These are phyloP conservation scores for Blattamonas nauphoetae DNA, from an alignment of 78 protist genomes.

Conservation along the genomic window DNA sequence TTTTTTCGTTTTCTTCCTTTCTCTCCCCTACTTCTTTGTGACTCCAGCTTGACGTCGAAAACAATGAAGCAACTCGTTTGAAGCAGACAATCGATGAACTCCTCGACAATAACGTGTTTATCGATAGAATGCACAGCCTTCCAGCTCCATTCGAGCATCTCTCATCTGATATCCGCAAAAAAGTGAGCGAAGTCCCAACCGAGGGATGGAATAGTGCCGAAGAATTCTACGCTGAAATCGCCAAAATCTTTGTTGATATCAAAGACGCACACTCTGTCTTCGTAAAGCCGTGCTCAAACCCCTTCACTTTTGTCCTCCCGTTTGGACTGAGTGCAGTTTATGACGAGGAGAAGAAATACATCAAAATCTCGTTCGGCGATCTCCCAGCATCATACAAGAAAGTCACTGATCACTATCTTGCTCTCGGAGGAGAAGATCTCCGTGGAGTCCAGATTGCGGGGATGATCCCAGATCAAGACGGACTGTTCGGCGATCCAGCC, in stretches of 20 bases:
- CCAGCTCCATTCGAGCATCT: background rate
- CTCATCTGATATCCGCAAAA: background rate
- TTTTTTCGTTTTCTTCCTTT: too few species aligned
- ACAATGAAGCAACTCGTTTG: too few species aligned
- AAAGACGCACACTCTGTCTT: background rate
- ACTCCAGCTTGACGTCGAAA: too few species aligned
- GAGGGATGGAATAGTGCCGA: background rate
- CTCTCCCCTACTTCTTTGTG: too few species aligned
- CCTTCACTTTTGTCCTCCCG: background rate
- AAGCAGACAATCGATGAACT: too few species aligned
- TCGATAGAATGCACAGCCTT: background rate
- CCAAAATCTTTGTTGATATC: background rate
- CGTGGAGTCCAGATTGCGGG: background rate
- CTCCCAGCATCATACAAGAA: background rate
- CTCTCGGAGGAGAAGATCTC: background rate
- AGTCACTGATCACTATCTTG: background rate
- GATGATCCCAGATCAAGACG: background rate
- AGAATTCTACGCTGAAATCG: background rate
- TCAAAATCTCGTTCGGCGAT: background rate
- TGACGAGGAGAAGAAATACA: background rate
- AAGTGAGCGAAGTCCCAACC: background rate
- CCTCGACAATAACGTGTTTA: background rate
- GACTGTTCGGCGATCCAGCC: background rate
- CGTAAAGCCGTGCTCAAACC: background rate
- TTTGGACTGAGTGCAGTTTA: background rate